A percentile compares a stretch with the other conserved stretches of the same genome.
These are phyloP conservation scores for Dimargaris xerosporica DNA, from an alignment of 192 early-diverging fungal genomes.

Conservation along the genomic window DNA sequence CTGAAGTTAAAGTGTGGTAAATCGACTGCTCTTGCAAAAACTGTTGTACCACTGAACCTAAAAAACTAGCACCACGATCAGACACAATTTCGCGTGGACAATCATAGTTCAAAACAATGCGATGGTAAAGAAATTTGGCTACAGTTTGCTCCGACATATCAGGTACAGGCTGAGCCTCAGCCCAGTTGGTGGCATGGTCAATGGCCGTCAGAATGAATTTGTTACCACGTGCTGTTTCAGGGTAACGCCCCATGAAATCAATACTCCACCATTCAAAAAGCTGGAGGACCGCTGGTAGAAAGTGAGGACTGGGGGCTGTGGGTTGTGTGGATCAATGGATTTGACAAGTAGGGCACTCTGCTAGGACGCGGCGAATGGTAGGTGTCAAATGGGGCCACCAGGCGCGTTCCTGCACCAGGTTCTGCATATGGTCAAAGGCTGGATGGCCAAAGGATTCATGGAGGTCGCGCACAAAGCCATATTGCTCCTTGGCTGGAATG, in stretches of 20 bases:
- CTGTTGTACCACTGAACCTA: neutral
- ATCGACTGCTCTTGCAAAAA: neutral
- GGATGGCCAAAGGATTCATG: neutral
- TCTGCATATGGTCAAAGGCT: neutral
- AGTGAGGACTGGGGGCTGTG: neutral
- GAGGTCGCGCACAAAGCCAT: neutral
- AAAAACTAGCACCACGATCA: conserved; percentile 11
- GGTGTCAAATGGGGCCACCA: neutral
- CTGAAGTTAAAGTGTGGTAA: conserved; percentile 10
- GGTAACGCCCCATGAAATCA: conserved; percentile 15
- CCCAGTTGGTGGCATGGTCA: conserved; percentile 14
- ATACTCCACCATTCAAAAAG: conserved; percentile 12
- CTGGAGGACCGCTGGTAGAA: neutral
- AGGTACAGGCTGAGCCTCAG: conserved; percentile 7
- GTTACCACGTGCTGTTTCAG: conserved; percentile 8
- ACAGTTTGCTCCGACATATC: conserved; percentile 12
- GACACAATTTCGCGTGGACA: conserved; percentile 12
- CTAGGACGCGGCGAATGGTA: neutral
- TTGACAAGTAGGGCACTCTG: neutral
- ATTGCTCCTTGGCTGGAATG: neutral
- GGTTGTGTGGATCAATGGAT: too few relatives aligned
- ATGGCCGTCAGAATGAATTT: conserved; percentile 13
- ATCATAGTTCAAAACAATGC: conserved; percentile 4
- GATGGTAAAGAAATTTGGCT: conserved; percentile 12
- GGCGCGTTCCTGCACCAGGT: neutral